Conservation (phyloP, 257 asterid genomes). For the Salvia hispanica region DNA sequence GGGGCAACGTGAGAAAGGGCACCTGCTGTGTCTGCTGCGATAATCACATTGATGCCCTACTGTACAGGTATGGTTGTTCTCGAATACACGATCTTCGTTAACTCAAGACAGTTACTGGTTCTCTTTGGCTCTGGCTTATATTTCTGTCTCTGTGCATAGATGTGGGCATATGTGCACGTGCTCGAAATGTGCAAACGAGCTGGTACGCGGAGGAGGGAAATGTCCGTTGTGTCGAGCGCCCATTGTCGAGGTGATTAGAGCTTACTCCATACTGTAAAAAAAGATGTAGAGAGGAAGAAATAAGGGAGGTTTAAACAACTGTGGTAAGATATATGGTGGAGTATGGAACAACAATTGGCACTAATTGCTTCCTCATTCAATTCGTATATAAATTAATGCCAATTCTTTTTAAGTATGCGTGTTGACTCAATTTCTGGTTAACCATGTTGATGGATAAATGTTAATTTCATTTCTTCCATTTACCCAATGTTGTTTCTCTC, state of each 20-base stretch:
- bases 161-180: constrained; percentile 99
- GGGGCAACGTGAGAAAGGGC: constrained; percentile 88
- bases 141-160: constrained; percentile 40
- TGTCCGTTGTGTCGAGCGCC: constrained; percentile 98
- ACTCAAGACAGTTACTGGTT: neutral
- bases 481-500: too few relatives aligned
- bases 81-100: neutral
- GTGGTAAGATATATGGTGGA: constrained; percentile 37
- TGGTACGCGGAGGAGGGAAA: constrained; percentile 90
- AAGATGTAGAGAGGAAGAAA: constrained; percentile 29
- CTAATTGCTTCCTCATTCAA: constrained; percentile 49
- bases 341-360: constrained; percentile 43
- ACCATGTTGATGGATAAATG: too few relatives aligned
- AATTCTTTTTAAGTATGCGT: constrained; percentile 39
- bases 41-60: constrained; percentile 77
- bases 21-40: constrained; percentile 98
- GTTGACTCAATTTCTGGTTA: too few relatives aligned
- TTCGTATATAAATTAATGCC: constrained; percentile 53
- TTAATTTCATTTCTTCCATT: too few relatives aligned
- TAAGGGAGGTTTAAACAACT: constrained; percentile 35
- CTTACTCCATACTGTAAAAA: constrained; percentile 86
- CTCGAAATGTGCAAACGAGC: constrained; percentile 87
- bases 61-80: constrained; percentile 73
- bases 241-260: constrained; percentile 94
- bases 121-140: constrained; percentile 12